Evolutionary conservation across 805 yeast species (phyloP), one percentile per base, ranked within the genome.

Genomic region (Helenozyma baotianmanensis): DNA sequence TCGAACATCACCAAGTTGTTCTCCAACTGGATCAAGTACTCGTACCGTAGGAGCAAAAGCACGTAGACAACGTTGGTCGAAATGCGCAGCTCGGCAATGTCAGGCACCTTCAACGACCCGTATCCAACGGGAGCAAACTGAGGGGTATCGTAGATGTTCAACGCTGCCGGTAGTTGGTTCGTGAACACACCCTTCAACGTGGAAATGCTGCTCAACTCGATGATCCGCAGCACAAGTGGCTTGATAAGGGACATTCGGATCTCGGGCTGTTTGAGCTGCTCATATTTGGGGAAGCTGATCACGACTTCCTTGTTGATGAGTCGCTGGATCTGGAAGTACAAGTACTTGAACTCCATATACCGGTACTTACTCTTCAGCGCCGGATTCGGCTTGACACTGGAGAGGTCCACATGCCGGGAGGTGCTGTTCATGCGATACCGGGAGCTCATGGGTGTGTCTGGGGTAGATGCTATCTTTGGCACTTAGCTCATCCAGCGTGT

Each of bases 231-330:
- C 5, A 67, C 61, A 21, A 74, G 49, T 2, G 80, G 80, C 45
- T 67, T 64, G 23, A 74, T 60, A 15, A 74, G 48, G 2, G 71
- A 55, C 11, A 70, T 42, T 32, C 72, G 62, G 12, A 71, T 62
- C 48, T 74, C 78, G 2, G 79, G 78, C 3, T 73, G 54, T 34
- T 65, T 64, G 33, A 73, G 48, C 48, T 73, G 78, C 38, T 74
- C 77, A 39, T 70, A 70, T 36, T 67, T 70, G 5, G 19, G 19
- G 41, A 75, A 54, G 34, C 71, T 60, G 17, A 71, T 49, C 25
- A 57, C 65, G 12, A 75, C 70, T 29, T 61, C 53, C 21, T 55
- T 58, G 39, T 61, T 64, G 12, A 75, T 50, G 9, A 67, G 53
- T 29, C 62, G 70, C 40, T 72, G 72, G 31, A 69, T 50, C 27